Evolutionary conservation across 768 basidiomycete species (phyloP).

Genomic region (Lentinula detonsa): DNA sequence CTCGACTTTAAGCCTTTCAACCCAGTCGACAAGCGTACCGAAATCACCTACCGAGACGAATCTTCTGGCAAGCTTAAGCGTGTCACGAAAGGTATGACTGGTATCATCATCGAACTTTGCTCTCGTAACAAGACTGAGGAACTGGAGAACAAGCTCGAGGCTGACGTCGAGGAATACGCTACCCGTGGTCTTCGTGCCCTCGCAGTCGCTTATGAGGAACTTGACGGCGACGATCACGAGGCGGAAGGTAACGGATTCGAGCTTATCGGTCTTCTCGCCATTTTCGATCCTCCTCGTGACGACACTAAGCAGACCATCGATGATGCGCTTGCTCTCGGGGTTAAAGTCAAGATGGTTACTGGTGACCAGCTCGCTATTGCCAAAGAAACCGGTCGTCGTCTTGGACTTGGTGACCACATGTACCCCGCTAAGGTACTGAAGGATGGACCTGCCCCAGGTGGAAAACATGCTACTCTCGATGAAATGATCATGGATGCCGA

Average conservation of each 20-base stretch:
- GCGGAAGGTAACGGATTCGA: slow-evolving; percentile 96
- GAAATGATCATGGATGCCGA: slow-evolving; percentile 99
- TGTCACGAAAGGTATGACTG: slow-evolving; percentile 99
- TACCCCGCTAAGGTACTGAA: slow-evolving; percentile 99
- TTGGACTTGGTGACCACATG: slow-evolving; percentile 99
- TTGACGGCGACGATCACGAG: slow-evolving; percentile 77
- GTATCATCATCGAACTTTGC: slow-evolving; percentile 96
- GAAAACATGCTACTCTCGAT: slow-evolving; percentile 80
- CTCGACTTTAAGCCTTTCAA: slow-evolving; percentile 99
- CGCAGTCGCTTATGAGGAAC: slow-evolving; percentile 92
- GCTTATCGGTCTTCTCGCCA: slow-evolving; percentile 93
- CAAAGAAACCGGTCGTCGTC: slow-evolving; percentile 97
- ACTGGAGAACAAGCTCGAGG: slow-evolving; percentile 84
- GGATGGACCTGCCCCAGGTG: slow-evolving; percentile 85
- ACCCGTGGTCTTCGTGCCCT: slow-evolving; percentile 95
- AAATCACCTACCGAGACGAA: slow-evolving; percentile 96
- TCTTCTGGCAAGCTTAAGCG: slow-evolving; percentile 95
- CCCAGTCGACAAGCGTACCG: slow-evolving; percentile 98
- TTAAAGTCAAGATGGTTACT: slow-evolving; percentile 99
- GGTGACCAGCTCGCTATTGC: slow-evolving; percentile 99
- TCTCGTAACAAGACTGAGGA: slow-evolving; percentile 95
- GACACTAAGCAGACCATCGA: slow-evolving; percentile 99
- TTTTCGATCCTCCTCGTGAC: slow-evolving; percentile 96
- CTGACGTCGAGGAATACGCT: slow-evolving; percentile 95
- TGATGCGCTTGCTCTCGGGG: slow-evolving; percentile 91